Conservation (phyloP, 2,329 filamentous ascomycete species). For the Colletotrichum noveboracense region DNA sequence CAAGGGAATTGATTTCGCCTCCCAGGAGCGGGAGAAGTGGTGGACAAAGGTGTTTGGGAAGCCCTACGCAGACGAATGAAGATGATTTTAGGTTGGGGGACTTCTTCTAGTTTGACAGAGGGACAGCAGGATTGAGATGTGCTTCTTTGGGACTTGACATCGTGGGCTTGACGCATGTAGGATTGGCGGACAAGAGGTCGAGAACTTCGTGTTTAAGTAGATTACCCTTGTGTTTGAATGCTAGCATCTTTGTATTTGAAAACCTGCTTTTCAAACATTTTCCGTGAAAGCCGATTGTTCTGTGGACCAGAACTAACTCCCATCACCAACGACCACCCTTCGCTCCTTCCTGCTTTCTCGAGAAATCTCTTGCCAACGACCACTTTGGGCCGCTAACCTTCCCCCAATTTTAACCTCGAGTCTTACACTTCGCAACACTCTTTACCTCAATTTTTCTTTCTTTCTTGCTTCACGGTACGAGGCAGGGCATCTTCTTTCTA, state of each 20-base stretch:
- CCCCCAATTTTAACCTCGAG: no score
- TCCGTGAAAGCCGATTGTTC: accelerated
- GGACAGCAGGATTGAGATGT: not conserved
- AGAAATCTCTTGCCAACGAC: no score
- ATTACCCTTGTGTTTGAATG: not conserved
- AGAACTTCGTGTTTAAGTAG: not conserved
- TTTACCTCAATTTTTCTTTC: accelerated
- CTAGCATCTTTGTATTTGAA: not conserved
- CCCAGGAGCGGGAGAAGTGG: not conserved
- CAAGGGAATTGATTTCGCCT: not conserved
- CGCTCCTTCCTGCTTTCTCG: not conserved
- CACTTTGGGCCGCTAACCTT: no score
- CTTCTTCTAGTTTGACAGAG: not conserved
- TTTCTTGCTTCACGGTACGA: accelerated
- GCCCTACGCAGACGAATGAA: not conserved
- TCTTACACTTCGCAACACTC: not conserved
- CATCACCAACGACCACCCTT: accelerated
- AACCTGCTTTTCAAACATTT: accelerated
- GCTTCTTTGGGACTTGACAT: not conserved
- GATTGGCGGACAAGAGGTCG: not conserved
- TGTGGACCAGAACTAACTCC: not conserved
- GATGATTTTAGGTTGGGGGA: accelerated
- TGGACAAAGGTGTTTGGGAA: not conserved
- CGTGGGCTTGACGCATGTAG: not conserved
- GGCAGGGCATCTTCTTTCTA: accelerated